Evolutionary conservation across 768 basidiomycete species (phyloP).

Genomic region (Tulasnella calospora): DNA sequence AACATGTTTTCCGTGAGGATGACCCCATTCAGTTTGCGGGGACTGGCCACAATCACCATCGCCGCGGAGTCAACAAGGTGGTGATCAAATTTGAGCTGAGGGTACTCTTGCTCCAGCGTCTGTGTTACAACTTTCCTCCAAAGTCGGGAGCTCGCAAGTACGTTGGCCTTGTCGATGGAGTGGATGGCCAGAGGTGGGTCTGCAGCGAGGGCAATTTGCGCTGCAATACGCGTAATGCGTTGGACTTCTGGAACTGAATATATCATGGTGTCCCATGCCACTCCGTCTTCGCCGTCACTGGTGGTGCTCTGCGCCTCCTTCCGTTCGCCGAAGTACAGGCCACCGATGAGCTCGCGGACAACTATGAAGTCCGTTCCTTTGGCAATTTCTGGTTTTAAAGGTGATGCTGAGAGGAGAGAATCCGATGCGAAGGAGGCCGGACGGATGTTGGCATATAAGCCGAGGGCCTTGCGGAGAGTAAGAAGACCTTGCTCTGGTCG

Average conservation of each 20-base stretch:
- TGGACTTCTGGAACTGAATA: conserved; percentile 90
- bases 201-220: conserved; percentile 76
- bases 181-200: conserved; percentile 85
- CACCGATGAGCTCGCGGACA: conserved; percentile 92
- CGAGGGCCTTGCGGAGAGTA: conserved; percentile 80
- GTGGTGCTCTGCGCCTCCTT: conserved; percentile 56
- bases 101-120: conserved; percentile 77
- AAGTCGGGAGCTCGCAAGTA: conserved; percentile 86
- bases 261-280: conserved; percentile 86
- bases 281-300: conserved; percentile 44
- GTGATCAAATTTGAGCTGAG: conserved; percentile 81
- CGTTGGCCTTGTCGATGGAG: conserved; percentile 98
- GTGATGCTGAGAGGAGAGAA: conserved; percentile 77
- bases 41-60: conserved; percentile 88
- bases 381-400: conserved; percentile 79
- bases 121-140: conserved; percentile 94
- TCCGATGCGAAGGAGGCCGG: conserved; percentile 94
- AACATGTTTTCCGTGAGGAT: conserved; percentile 94
- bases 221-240: conserved; percentile 93
- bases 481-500: conserved; percentile 92
- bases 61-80: conserved; percentile 92
- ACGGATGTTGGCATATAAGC: conserved; percentile 96
- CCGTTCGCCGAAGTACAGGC: conserved; percentile 89
- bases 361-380: conserved; percentile 87
- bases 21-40: conserved; percentile 90